Evolutionary conservation across 73 alveolate species (phyloP), one percentile per base, ranked within the genome.

Genomic region (Paramecium tetraurelia): DNA sequence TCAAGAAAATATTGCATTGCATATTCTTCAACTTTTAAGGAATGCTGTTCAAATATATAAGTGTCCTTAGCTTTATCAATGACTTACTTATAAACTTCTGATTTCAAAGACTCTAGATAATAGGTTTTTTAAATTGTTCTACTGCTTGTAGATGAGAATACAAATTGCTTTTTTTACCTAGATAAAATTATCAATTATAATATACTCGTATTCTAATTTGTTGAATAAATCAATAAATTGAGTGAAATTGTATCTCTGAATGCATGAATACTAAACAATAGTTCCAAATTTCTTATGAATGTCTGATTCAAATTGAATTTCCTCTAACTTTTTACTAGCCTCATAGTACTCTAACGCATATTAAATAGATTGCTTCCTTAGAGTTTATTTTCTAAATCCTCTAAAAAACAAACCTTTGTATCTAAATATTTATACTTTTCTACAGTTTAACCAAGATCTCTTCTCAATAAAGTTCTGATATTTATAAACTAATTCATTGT

Each of bases 381-480:
- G 21, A 12, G 57, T 46, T 43, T 72, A 80, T 44, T 80, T 80
- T 80, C 90, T 41, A 44, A 44, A 80, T 80, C 90, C 75, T 41
- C 72, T 27, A 46, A 80, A 80, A 14, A 33, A 80, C 4, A 80
- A 40, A 12, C 90, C 90, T 22, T 80, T 80, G 35, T 38, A 41
- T 44, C 57, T 40, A 10, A 80, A 46, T 14, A 80, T 41, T 24
- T 38, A 11, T 18, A 80, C 90, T 41, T 80, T 80, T 22, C 90
- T 14, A 40, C 57, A 44, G 8, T 80, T 24, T 20, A 80, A 27
- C 90, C 90, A 80, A 44, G 90, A 2, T 31, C 57, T 33, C 31
- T 80, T 80, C 16, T 80, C 75, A 44, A 44, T 80, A 80, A 3
- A 80, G 0, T 80, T 80, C 12, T 80, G 24, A 80, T 44, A 43